These are phyloP conservation scores for Suillus subluteus DNA, from an alignment of 768 basidiomycete species.

Conservation along the genomic window DNA sequence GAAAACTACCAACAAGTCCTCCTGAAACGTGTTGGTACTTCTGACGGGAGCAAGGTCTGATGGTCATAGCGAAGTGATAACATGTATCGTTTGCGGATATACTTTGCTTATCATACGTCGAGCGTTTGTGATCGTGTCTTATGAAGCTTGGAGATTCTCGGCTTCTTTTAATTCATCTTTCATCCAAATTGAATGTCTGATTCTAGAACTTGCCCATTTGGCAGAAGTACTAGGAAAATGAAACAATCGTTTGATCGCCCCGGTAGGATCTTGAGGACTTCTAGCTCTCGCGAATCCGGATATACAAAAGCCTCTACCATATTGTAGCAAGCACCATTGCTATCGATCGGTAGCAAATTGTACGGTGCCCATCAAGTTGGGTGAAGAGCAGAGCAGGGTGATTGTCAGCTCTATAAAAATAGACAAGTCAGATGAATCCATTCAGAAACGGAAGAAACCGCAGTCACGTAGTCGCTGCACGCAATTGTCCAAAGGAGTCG, in stretches of 20 bases:
- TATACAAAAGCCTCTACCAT: background rate
- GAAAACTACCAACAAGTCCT: conserved; percentile 80
- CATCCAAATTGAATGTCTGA: background rate
- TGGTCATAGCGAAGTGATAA: background rate
- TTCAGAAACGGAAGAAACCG: background rate
- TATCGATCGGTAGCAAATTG: background rate
- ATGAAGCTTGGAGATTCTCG: background rate
- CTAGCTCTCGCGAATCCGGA: background rate
- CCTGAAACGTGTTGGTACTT: conserved; percentile 48
- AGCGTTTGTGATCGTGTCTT: background rate
- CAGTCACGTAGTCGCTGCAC: background rate
- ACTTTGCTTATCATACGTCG: background rate
- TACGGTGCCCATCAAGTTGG: background rate
- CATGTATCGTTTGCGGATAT: background rate
- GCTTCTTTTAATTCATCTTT: background rate
- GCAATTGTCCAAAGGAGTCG: background rate
- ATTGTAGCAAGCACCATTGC: background rate
- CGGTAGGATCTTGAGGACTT: background rate
- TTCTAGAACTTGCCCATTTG: too few relatives aligned
- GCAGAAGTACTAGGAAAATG: background rate
- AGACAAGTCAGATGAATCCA: background rate
- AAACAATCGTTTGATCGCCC: background rate
- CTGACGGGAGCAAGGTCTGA: background rate
- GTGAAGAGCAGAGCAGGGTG: background rate
- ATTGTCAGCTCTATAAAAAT: background rate